phyloP scores from a whole-genome alignment of 139 green algal genomes.

The Desmodesmus armatus region DNA sequence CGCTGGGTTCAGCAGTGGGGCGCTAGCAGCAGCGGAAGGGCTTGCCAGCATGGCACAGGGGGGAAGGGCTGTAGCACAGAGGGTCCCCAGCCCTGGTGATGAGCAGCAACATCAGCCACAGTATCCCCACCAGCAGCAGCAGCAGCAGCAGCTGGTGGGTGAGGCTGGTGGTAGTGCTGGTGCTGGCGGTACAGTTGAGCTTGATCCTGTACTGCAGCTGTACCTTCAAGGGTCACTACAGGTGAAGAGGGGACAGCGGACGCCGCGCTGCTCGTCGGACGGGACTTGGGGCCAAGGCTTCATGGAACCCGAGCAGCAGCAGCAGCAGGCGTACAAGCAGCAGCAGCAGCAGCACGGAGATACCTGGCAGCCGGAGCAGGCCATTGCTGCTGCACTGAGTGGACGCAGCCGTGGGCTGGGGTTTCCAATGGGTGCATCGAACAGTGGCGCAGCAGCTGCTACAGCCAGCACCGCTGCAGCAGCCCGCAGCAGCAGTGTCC shows the following conservation, averaged over 20 bases:
- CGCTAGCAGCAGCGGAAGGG: constrained; percentile 21
- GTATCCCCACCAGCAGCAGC: constrained; percentile 7
- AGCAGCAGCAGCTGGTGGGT: not conserved
- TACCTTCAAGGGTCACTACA: constrained; percentile 44
- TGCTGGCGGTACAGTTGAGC: constrained; percentile 25
- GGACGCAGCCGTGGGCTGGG: too few relatives aligned
- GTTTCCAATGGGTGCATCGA: too few relatives aligned
- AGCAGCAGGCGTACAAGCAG: constrained; percentile 2
- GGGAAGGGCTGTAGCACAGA: not conserved
- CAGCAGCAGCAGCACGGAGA: not conserved
- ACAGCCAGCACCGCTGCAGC: too few relatives aligned
- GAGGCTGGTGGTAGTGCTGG: not conserved
- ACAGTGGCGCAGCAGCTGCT: too few relatives aligned
- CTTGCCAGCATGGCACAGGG: constrained; percentile 5
- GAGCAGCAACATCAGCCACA: not conserved
- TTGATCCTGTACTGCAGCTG: constrained; percentile 44
- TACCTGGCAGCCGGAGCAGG: not conserved
- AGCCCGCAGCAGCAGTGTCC: not conserved
- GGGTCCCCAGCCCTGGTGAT: too few relatives aligned
- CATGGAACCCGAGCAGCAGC: constrained; percentile 14
- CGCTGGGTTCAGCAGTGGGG: not conserved
- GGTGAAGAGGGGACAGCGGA: constrained; percentile 20
- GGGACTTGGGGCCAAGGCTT: constrained; percentile 21
- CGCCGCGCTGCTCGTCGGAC: too few relatives aligned
- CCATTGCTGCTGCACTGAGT: too few relatives aligned